These are phyloP conservation scores for Nigrospora osmanthi DNA, from an alignment of 2,329 filamentous ascomycete genomes.

Conservation along the genomic window DNA sequence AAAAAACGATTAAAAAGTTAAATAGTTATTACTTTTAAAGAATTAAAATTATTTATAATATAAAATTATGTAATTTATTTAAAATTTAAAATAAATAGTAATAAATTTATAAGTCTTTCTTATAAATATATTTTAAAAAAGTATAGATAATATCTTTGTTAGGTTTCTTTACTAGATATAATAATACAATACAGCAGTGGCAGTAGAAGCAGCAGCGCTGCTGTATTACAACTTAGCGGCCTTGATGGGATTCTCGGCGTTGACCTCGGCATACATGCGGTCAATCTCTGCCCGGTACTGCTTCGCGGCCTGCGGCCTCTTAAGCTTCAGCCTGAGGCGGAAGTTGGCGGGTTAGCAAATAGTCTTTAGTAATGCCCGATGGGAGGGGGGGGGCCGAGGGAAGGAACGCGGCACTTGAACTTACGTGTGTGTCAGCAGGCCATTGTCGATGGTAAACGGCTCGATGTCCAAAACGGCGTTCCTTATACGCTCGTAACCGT, in stretches of 20 bases:
- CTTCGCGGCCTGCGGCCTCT: constrained; percentile 47
- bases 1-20: background rate
- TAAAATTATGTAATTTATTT: no score
- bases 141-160: no score
- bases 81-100: constrained; percentile 1
- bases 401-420: constrained; percentile 24
- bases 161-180: background rate
- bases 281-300: constrained; percentile 46
- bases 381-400: background rate
- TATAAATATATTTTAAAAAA: no score
- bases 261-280: constrained; percentile 48
- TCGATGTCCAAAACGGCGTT: constrained; percentile 72
- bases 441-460: constrained; percentile 89
- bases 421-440: constrained; percentile 82
- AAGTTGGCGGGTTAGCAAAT: constrained; percentile 1
- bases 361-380: constrained; percentile 9
- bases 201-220: no score
- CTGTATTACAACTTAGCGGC: constrained; percentile 21
- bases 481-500: constrained; percentile 78
- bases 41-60: constrained; percentile 4
- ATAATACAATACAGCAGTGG: background rate
- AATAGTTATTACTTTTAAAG: constrained; percentile 3
- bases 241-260: constrained; percentile 28
- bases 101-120: constrained; percentile 2
- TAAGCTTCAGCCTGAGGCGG: constrained; percentile 46